Evolutionary conservation across 2,329 filamentous ascomycete genomes (phyloP).

Genomic region (Colletotrichum viniferum): DNA sequence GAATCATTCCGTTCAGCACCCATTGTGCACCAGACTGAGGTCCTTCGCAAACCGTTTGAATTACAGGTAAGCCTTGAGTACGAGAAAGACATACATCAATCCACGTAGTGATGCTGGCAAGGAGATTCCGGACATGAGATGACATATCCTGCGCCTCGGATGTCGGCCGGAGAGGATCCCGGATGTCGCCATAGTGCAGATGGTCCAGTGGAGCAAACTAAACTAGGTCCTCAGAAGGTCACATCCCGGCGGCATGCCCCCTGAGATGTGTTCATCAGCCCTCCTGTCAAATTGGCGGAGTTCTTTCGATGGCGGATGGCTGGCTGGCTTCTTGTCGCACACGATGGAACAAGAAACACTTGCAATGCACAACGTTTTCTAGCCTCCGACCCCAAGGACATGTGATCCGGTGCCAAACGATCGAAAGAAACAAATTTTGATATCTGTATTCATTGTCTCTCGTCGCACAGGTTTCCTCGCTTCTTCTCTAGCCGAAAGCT

Average conservation of each 20-base stretch:
- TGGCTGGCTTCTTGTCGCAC: neutral
- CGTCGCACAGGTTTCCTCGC: neutral
- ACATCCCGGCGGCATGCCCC: neutral
- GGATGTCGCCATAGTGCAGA: neutral
- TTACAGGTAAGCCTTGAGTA: neutral
- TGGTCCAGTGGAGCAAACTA: neutral
- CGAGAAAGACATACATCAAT: neutral
- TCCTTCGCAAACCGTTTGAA: neutral
- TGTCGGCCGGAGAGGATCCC: neutral
- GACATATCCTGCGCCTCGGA: neutral
- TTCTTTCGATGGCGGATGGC: neutral
- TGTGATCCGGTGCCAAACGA: neutral
- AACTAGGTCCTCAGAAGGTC: neutral
- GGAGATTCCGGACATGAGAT: neutral
- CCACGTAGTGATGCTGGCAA: neutral
- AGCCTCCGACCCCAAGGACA: neutral
- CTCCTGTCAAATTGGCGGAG: neutral
- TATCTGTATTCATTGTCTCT: neutral
- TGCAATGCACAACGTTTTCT: neutral
- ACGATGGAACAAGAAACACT: neutral
- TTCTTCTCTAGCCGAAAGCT: neutral
- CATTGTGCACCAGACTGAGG: neutral
- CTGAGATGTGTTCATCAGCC: neutral
- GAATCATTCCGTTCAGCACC: neutral
- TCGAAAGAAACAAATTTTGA: neutral